A percentile compares a stretch with the other conserved stretches of the same genome.
These are phyloP conservation scores for Inga oerstediana DNA, from an alignment of 306 rosid genomes.

Conservation along the genomic window DNA sequence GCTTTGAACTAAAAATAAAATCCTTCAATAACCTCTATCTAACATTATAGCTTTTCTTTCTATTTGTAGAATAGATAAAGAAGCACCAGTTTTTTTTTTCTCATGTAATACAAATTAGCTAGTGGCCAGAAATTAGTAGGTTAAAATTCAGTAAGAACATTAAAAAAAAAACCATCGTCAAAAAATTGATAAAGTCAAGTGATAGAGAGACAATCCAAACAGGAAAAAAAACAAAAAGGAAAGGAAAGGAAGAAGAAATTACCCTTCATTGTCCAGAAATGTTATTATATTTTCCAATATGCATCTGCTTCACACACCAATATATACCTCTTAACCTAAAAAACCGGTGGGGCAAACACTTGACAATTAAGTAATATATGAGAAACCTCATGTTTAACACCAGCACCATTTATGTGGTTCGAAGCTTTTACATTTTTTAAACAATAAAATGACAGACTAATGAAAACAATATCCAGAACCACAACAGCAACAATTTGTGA, in stretches of 20 bases:
- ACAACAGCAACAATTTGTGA: neutral
- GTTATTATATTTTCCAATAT: conserved; percentile 84
- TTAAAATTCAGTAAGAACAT: too few species aligned
- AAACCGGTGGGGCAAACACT: conserved; percentile 33
- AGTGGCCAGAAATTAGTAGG: too few species aligned
- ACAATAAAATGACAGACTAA: neutral
- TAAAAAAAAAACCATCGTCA: too few species aligned
- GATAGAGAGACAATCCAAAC: neutral
- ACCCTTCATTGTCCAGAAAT: conserved; percentile 87
- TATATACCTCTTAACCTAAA: conserved; percentile 86
- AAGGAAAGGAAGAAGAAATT: conserved; percentile 32
- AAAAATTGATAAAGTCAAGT: too few species aligned
- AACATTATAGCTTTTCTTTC: too few species aligned
- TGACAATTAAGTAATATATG: conserved; percentile 25
- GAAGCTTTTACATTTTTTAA: neutral
- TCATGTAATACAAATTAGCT: too few species aligned
- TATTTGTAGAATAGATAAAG: too few species aligned
- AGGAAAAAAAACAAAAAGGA: neutral
- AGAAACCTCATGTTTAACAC: conserved; percentile 9
- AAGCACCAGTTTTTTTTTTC: too few species aligned
- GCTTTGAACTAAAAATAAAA: too few species aligned
- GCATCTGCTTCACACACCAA: conserved; percentile 93
- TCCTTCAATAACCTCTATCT: too few species aligned
- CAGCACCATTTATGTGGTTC: neutral
- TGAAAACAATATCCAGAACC: too few species aligned